Conservation (phyloP, 78 protist genomes). For the Speleostelium caveatum region DNA sequence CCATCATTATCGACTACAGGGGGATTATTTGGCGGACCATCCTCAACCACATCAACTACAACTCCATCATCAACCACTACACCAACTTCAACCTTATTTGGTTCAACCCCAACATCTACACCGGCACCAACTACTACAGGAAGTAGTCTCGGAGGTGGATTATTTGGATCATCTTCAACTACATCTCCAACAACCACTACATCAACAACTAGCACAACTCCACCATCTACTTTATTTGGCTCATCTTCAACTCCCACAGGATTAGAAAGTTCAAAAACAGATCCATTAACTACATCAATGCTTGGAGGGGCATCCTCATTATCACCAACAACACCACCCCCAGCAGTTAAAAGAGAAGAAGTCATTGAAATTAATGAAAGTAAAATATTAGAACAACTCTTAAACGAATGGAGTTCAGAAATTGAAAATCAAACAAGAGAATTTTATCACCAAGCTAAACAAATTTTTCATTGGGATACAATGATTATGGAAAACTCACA, state of each 20-base stretch:
- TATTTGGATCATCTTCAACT: neutral
- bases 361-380: conserved; percentile 65
- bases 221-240: conserved; percentile 14
- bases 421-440: conserved; percentile 65
- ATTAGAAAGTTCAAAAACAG: neutral
- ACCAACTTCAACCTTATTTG: conserved; percentile 17
- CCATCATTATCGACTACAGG: neutral
- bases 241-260: neutral
- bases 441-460: conserved; percentile 65
- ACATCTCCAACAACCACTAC: conserved; percentile 6
- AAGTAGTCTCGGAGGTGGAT: neutral
- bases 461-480: conserved; percentile 58
- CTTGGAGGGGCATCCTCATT: neutral
- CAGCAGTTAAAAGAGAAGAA: conserved; percentile 2
- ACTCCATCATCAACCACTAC: conserved; percentile 12
- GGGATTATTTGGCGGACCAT: neutral
- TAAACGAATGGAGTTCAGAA: conserved; percentile 62
- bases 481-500: conserved; percentile 75
- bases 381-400: conserved; percentile 31
- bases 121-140: conserved; percentile 1
- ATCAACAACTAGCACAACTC: conserved; percentile 14
- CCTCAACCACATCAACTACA: neutral
- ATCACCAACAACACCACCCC: conserved; percentile 21
- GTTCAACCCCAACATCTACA: neutral
- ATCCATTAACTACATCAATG: conserved; percentile 16